These are phyloP conservation scores for Batkoa obscura DNA, from an alignment of 371 early-diverging fungal species.

Conservation along the genomic window DNA sequence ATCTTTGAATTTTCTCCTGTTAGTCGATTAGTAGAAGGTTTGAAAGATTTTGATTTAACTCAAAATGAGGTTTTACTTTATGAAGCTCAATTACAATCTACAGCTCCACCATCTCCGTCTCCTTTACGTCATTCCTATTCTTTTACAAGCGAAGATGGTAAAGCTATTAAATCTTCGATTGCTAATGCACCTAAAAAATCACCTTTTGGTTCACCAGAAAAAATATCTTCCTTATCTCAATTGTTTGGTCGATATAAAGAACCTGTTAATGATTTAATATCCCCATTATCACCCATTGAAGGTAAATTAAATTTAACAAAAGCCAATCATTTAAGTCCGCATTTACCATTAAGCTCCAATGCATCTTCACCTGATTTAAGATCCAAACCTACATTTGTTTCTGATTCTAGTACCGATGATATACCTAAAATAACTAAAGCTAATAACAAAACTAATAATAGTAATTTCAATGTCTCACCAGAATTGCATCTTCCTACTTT, in stretches of 20 bases:
- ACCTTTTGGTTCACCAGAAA: neutral
- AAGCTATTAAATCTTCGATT: neutral
- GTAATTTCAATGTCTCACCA: too few species aligned
- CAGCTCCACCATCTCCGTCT: conserved; percentile 5
- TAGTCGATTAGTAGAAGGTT: conserved; percentile 27
- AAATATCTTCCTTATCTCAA: neutral
- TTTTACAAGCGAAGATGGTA: conserved; percentile 2
- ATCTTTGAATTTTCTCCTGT: conserved; percentile 36
- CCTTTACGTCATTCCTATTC: conserved; percentile 5
- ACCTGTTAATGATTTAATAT: neutral
- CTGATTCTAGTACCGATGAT: neutral
- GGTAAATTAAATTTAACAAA: too few species aligned
- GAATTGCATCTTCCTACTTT: neutral
- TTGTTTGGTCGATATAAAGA: neutral
- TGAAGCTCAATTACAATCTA: neutral
- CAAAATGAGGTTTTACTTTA: conserved; percentile 2
- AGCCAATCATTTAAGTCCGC: neutral
- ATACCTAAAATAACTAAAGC: neutral
- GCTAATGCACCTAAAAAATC: neutral
- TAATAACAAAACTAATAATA: too few species aligned
- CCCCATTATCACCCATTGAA: neutral
- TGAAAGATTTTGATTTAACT: conserved; percentile 9
- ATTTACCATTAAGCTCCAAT: neutral
- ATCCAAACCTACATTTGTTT: neutral
- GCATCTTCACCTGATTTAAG: neutral